Conservation (phyloP, 179 eudicot species). For the Silene vulgaris region DNA sequence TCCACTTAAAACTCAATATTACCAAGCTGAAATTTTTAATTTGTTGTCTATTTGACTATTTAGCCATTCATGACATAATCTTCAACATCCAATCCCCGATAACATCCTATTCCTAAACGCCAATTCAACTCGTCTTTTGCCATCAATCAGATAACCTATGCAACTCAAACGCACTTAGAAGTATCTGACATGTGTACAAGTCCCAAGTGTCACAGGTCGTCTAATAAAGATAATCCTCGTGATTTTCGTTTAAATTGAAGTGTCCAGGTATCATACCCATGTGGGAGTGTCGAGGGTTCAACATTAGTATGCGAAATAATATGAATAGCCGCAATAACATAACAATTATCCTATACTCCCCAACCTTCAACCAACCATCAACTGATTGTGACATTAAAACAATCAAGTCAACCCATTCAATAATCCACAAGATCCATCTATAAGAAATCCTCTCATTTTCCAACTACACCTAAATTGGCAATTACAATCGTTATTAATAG, state of each 20-base stretch:
- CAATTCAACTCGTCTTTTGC: neutral
- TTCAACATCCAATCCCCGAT: neutral
- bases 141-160: neutral
- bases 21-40: neutral
- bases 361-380: neutral
- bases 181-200: neutral
- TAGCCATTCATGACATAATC: neutral
- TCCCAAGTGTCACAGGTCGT: neutral
- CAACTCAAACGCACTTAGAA: neutral
- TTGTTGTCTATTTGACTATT: too few relatives aligned
- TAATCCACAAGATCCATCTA: neutral
- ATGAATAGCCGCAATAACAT: neutral
- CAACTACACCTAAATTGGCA: neutral
- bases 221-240: too few relatives aligned
- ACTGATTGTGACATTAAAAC: neutral
- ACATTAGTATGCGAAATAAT: neutral
- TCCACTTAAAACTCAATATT: neutral
- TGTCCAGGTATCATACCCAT: neutral
- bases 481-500: neutral
- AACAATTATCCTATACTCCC: neutral
- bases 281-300: neutral
- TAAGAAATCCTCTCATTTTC: neutral
- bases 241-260: too few relatives aligned
- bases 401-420: conserved; percentile 6
- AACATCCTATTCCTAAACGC: neutral